phyloP scores from a whole-genome alignment of 176 grass and related monocot species.

The Themeda triandra region DNA sequence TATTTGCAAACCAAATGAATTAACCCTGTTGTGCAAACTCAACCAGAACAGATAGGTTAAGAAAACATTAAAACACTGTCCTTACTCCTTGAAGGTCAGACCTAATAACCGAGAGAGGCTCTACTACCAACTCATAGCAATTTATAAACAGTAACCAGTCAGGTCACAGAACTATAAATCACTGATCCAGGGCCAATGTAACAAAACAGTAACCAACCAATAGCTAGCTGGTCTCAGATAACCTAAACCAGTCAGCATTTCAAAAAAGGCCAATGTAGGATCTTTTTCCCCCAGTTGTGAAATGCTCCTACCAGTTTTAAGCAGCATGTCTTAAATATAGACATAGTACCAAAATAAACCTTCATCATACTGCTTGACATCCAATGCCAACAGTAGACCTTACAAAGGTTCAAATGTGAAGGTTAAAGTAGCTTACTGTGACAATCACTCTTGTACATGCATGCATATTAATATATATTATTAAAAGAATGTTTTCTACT shows the following conservation, averaged over 20 bases:
- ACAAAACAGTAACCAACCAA: not conserved
- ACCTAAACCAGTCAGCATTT: not conserved
- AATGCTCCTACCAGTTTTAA: not conserved
- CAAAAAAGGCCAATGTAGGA: not conserved
- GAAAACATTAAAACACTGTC: not conserved
- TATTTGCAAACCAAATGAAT: not conserved
- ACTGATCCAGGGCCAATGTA: not conserved
- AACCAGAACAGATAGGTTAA: not conserved
- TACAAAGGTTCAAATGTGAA: not conserved
- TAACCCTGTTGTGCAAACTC: not conserved
- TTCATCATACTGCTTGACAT: constrained; percentile 14
- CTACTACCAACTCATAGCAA: not conserved
- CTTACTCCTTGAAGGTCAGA: not conserved
- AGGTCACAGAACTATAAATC: not conserved
- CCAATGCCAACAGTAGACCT: not conserved
- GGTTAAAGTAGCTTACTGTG: not conserved
- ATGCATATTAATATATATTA: not conserved
- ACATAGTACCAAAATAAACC: not conserved
- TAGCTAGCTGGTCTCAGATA: not conserved
- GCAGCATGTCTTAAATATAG: not conserved
- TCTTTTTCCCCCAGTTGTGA: not conserved
- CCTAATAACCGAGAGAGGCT: not conserved
- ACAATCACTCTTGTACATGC: not conserved
- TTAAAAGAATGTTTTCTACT: not conserved
- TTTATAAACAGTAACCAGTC: not conserved